Evolutionary conservation across 345 rosid species (phyloP), one percentile per base, ranked within the genome.

Genomic region (Euphorbia lathyris): DNA sequence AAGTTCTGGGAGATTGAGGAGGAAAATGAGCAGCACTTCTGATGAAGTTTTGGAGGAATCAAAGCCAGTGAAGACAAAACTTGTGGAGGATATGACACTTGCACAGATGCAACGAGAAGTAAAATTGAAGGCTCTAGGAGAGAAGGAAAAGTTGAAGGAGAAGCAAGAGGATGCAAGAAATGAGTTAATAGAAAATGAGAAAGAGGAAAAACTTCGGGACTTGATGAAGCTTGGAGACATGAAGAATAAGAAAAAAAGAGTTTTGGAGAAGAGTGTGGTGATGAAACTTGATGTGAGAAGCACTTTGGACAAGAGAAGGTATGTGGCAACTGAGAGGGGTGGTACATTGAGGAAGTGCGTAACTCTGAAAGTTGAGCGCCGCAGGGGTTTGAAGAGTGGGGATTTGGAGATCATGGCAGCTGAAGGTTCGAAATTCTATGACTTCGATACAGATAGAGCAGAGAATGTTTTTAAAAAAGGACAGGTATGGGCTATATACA

Each of bases 401-500:
- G 70, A 73, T 63, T 38, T 71, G 73, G 76, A 61, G 74, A 69
- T 45, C 55, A 74, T 79, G 81, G 76, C 60, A 22, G 83, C 80
- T 4, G 86, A 76, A 59, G 88, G 84, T 79, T 84, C 83, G 0
- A 84, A 85, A 64, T 78, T 89, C 67, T 82, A 82, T 68, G 84
- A 89, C 76, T 93, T 93, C 45, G 84, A 76, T 55, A 87, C 76
- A 58, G 96, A 87, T 70, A 83, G 89, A 79, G 66, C 43, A 17
- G 93, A 84, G 67, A 87, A 80, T 75, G 84, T 79, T 58, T 87
- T 89, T 63, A 88, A 84, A 83, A 89, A 86, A 79, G 95, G 97
- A 72, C 97, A 91, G 76, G 82, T 94, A 43, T 91, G 96, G 97
- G 95, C 95, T 25, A 63, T 83, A 45, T 89, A 91, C 56, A 83